phyloP scores from a whole-genome alignment of 2,329 filamentous ascomycete genomes.

The Paraphoma sp. region DNA sequence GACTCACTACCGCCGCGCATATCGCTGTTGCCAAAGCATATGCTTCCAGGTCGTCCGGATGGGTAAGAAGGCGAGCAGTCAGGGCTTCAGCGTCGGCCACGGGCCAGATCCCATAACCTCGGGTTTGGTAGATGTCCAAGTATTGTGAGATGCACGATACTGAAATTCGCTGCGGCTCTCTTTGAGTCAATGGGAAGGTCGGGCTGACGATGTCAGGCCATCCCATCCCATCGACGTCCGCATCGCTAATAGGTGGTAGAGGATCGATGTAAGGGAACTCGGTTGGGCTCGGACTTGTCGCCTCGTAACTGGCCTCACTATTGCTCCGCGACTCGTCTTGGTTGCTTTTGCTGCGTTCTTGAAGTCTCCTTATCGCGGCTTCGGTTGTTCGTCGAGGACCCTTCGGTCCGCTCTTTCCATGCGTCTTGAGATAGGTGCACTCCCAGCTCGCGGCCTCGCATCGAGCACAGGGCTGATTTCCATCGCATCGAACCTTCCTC shows the following conservation, averaged over 20 bases:
- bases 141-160: constrained; percentile 42
- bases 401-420: constrained; percentile 45
- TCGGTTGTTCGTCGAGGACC: constrained; percentile 44
- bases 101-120: constrained; percentile 45
- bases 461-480: constrained; percentile 41
- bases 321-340: constrained; percentile 34
- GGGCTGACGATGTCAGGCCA: constrained; percentile 37
- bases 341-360: constrained; percentile 37
- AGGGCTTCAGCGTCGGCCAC: constrained; percentile 42
- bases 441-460: constrained; percentile 45
- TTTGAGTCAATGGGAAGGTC: constrained; percentile 14
- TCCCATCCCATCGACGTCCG: constrained; percentile 21
- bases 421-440: constrained; percentile 46
- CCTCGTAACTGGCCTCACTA: constrained; percentile 42
- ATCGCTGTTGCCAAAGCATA: constrained; percentile 42
- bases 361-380: constrained; percentile 41
- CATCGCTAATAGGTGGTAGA: constrained; percentile 28
- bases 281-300: constrained; percentile 34
- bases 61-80: constrained; percentile 39
- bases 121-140: constrained; percentile 38
- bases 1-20: constrained; percentile 44
- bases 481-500: constrained; percentile 44
- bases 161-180: constrained; percentile 36
- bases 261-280: constrained; percentile 35
- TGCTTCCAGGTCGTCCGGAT: constrained; percentile 40